Base-by-base conservation (phyloP, 2,329 filamentous ascomycete genomes). In the Talaromyces pinophilus region DNA sequence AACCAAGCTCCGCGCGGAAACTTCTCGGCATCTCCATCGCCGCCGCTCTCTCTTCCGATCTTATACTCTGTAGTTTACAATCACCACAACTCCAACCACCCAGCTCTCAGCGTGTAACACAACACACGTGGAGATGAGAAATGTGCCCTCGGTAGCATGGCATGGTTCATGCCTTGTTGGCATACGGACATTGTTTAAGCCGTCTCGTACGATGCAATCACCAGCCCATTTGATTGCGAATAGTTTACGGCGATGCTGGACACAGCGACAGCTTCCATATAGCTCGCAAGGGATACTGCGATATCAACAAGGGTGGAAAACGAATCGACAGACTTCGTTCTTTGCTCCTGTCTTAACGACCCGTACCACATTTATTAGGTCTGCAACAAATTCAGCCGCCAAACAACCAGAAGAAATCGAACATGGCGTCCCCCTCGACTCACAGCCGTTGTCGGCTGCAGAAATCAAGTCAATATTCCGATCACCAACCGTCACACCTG, bases 71-170 rank as follows among this genome's bases (percentile, higher is more conserved):
- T 28, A 50, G 1, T 5, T 48, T 13, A 28, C 22, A 63, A 22
- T 55, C 61, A 35, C 30, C 61, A 63, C 28, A 28, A 44, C 25
- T 11, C 10, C 61, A 63, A 30, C 15, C 11, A 25, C 2, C 48
- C 46, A 35, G 11, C 17, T 63, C 61, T 63, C 60, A 42, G 19
- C 54, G 62, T 64, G 62, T 17, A 33, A 59, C 62, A 48, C 33
- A 61, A 25, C 63, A 57, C 62, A 57, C 62, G 62, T 55, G 65
- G 76, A 75, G 71, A 81, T 81, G 80, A 81, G 74, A 74, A 77
- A 79, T 80, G 79, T 71, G 68, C 71, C 77, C 71, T 74, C 76
- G 69, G 69, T 76, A 73, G 73, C 76, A 77, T 80, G 79, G 80
- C 76, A 78, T 71, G 70, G 72, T 63, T 73, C 78, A 72, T 80